phyloP scores from a whole-genome alignment of 441 rosid species.

The Iberis amara region DNA sequence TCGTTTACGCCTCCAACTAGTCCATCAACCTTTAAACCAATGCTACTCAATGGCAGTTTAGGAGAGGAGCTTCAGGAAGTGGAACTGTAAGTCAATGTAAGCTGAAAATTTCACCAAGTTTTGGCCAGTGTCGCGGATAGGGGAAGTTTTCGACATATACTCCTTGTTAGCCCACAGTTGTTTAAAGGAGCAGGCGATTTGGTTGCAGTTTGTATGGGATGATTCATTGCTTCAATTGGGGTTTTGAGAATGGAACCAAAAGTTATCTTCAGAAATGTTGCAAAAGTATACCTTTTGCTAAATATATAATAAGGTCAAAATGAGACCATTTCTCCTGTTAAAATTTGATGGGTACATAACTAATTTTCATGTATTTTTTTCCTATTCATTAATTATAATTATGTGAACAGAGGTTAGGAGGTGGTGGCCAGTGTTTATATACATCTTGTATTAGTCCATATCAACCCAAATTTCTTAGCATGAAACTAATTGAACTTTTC shows the following conservation, averaged over 20 bases:
- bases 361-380: conserved; percentile 15
- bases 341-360: too few species aligned
- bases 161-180: conserved; percentile 6
- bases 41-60: conserved; percentile 31
- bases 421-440: conserved; percentile 5
- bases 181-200: conserved; percentile 4
- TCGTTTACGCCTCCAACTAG: conserved; percentile 32
- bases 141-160: conserved; percentile 8
- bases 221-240: conserved; percentile 25
- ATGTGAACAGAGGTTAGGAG: not conserved
- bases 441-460: conserved; percentile 5
- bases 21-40: conserved; percentile 27
- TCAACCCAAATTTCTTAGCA: not conserved
- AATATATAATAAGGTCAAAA: conserved; percentile 27
- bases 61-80: conserved; percentile 90
- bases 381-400: not conserved
- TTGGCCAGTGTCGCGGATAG: conserved; percentile 14
- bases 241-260: conserved; percentile 22
- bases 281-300: conserved; percentile 24
- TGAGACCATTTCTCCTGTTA: too few species aligned
- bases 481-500: not conserved
- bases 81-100: conserved; percentile 40
- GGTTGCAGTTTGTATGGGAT: conserved; percentile 23
- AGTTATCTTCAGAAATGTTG: conserved; percentile 16
- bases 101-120: not conserved